These are phyloP conservation scores for Parsonsia alboflavescens DNA, from an alignment of 257 asterid species.

Conservation along the genomic window DNA sequence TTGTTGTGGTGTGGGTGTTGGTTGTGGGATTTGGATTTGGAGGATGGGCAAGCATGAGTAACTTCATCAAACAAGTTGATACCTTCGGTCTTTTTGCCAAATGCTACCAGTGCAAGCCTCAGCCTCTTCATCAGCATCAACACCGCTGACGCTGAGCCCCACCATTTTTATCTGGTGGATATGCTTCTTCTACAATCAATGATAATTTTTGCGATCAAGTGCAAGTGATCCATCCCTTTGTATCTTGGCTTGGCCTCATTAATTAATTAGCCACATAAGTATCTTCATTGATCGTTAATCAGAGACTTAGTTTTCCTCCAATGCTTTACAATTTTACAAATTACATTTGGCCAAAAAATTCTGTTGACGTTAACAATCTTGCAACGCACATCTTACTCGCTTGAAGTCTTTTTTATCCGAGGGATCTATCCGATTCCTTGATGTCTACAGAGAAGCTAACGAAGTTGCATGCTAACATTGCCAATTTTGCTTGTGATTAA, in stretches of 20 bases:
- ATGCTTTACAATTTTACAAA: not conserved
- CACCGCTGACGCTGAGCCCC: conserved; percentile 27
- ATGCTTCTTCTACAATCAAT: too few relatives aligned
- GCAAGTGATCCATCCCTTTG: not conserved
- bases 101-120: conserved; percentile 76
- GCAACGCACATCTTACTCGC: too few relatives aligned
- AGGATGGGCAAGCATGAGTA: conserved; percentile 86
- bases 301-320: not conserved
- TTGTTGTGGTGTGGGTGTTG: conserved; percentile 53
- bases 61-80: conserved; percentile 62
- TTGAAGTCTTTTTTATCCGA: too few relatives aligned
- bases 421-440: too few relatives aligned
- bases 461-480: too few relatives aligned
- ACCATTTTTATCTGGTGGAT: too few relatives aligned
- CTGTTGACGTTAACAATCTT: too few relatives aligned
- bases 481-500: too few relatives aligned
- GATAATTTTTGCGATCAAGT: not conserved
- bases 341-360: too few relatives aligned
- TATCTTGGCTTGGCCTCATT: not conserved
- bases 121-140: conserved; percentile 28
- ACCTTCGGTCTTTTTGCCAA: conserved; percentile 73
- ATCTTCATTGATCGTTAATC: not conserved
- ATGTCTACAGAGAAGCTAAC: too few relatives aligned
- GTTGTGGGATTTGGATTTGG: conserved; percentile 85
- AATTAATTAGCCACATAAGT: not conserved